These are phyloP conservation scores for Aspergillus sclerotioniger DNA, from an alignment of 495 filamentous ascomycete species.

Conservation along the genomic window DNA sequence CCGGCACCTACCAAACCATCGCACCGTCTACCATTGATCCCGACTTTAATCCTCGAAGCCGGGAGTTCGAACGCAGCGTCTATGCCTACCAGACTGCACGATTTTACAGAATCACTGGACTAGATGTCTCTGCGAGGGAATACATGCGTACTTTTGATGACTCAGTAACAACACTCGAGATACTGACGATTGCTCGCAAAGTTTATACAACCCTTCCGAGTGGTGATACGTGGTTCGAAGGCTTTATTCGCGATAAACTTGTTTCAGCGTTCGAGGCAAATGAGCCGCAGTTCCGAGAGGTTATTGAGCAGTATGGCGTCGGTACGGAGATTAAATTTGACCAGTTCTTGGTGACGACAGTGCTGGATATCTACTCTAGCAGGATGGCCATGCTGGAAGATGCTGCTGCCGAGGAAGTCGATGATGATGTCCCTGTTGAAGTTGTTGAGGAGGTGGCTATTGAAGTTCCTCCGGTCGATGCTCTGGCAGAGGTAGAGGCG, in stretches of 20 bases:
- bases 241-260: slow-evolving; percentile 4
- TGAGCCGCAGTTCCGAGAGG: background rate
- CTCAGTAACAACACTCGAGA: slow-evolving; percentile 1
- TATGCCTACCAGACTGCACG: slow-evolving; percentile 5
- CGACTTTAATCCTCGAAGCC: background rate
- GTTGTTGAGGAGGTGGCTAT: background rate
- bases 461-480: background rate
- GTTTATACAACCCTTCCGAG: background rate
- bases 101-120: background rate
- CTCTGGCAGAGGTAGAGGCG: background rate
- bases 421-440: background rate
- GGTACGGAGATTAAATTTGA: slow-evolving; percentile 7
- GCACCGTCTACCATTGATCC: background rate
- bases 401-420: background rate
- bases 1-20: background rate
- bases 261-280: slow-evolving; percentile 6
- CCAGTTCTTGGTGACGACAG: background rate
- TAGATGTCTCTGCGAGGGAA: background rate
- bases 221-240: slow-evolving; percentile 7
- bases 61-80: slow-evolving; percentile 1
- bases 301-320: background rate
- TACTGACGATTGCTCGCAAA: background rate
- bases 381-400: background rate
- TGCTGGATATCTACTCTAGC: slow-evolving; percentile 5
- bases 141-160: slow-evolving; percentile 7